Evolutionary conservation across 306 rosid genomes (phyloP), one percentile per base, ranked within the genome.

Genomic region (Prunus armeniaca): DNA sequence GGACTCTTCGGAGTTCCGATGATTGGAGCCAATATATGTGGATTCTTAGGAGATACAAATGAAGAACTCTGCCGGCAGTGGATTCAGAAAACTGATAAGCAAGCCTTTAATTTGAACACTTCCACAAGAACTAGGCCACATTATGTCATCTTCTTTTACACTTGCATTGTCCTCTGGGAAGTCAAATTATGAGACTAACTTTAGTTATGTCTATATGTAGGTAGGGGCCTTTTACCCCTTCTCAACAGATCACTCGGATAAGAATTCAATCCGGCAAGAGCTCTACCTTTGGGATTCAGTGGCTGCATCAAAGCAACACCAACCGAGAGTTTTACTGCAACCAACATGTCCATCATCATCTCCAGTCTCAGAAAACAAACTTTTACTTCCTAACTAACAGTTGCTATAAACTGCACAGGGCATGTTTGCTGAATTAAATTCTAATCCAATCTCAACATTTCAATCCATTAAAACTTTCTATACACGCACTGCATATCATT

Each of bases 21-120:
- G 97, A 94, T 93, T 79, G 97, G 97, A 51, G 89, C 97, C 61
- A 96, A 93, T 82, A 90, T 91, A 32, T 93, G 97, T 76, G 97
- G 98, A 22, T 93, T 90, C 73, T 25, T 69, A 3, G 49, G 79
- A 67, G 9, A 85, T 81, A 91, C 98, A 67, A 90, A 71, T 4
- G 98, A 93, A 87, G 98, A 93, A 81, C 94, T 91, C 27, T 93
- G 98, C 45, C 60, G 81, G 71, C 88, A 97, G 2, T 91, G 98
- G 97, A 91, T 93, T 82, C 98, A 93, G 98, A 96, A 87, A 84
- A 74, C 71, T 57, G 45, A 56, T 47, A 34, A 34, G 41, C 41
- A 38, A 61, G 65, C 54, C 8, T 52, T 43, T 14, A 6, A 5
- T 28, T 27, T 5, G 62, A 50, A 17, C 46, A 50, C 62, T 25